phyloP scores from a whole-genome alignment of 257 asterid genomes.

The Cinchona pubescens region DNA sequence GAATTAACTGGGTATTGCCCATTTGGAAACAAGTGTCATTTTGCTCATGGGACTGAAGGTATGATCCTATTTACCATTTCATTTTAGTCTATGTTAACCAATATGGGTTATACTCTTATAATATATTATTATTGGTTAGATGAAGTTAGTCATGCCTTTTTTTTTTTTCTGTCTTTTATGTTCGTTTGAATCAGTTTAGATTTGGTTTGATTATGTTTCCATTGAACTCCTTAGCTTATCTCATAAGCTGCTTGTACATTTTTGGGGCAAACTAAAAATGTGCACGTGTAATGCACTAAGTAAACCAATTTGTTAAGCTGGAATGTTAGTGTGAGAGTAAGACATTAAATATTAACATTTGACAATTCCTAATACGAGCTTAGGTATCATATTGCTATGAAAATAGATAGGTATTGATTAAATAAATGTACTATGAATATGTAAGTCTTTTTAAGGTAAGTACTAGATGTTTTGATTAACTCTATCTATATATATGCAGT shows the following conservation, averaged over 20 bases:
- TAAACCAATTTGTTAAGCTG: neutral
- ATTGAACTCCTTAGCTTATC: neutral
- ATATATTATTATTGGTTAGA: neutral
- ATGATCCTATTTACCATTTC: conserved; percentile 12
- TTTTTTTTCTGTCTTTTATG: neutral
- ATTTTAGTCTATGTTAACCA: neutral
- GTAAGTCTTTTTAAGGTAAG: neutral
- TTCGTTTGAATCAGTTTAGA: neutral
- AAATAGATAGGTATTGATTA: too few relatives aligned
- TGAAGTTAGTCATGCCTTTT: neutral
- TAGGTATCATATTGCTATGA: neutral
- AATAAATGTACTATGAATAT: too few relatives aligned
- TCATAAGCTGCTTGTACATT: neutral
- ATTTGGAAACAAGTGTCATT: conserved; percentile 80
- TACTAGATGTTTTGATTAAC: neutral
- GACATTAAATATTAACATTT: neutral
- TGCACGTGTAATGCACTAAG: neutral
- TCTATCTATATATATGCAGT: too few relatives aligned
- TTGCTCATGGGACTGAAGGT: conserved; percentile 81
- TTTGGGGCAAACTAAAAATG: neutral
- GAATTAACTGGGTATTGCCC: conserved; percentile 81
- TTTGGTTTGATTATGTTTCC: neutral
- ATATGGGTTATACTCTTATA: neutral
- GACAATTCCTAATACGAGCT: neutral
- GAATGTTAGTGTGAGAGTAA: neutral